Evolutionary conservation across 2,329 filamentous ascomycete genomes (phyloP).

Genomic region (Venturia aucupariae): DNA sequence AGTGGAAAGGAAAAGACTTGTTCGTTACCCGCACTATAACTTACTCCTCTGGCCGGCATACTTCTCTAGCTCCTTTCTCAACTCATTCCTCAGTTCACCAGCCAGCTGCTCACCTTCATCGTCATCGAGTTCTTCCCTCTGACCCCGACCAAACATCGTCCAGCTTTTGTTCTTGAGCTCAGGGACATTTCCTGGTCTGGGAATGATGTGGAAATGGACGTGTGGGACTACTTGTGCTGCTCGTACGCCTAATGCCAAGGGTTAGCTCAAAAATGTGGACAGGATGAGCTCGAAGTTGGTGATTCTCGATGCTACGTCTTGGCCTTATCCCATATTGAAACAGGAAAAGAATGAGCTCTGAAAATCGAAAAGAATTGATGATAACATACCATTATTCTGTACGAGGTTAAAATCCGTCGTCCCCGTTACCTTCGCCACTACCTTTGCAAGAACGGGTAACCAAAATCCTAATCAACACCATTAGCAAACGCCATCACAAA

Average conservation of each 20-base stretch:
- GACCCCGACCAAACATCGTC: constrained; percentile 73
- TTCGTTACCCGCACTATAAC: background rate
- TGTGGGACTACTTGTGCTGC: constrained; percentile 91
- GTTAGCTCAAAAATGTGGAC: background rate
- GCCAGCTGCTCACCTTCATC: constrained; percentile 59
- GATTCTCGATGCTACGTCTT: background rate
- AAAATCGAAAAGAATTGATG: no score
- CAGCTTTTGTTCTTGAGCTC: constrained; percentile 55
- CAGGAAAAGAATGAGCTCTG: no score
- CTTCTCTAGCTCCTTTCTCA: constrained; percentile 27
- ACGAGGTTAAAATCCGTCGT: constrained; percentile 89
- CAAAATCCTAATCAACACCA: constrained; percentile 33
- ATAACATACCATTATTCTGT: constrained; percentile 69
- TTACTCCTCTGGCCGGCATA: background rate
- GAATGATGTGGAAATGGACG: constrained; percentile 91
- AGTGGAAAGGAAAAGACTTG: background rate
- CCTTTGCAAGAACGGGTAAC: constrained; percentile 64
- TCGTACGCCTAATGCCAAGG: constrained; percentile 49
- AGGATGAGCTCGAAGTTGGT: background rate
- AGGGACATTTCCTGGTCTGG: constrained; percentile 51
- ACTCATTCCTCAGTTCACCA: constrained; percentile 33
- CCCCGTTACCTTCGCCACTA: constrained; percentile 59
- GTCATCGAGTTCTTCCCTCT: constrained; percentile 65
- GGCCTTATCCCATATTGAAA: background rate
- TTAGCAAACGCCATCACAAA: background rate